Percentiles rank a stretch among this genome's conserved stretches.
phyloP scores from a whole-genome alignment of 192 early-diverging fungal species.

The Backusella australiensis region DNA sequence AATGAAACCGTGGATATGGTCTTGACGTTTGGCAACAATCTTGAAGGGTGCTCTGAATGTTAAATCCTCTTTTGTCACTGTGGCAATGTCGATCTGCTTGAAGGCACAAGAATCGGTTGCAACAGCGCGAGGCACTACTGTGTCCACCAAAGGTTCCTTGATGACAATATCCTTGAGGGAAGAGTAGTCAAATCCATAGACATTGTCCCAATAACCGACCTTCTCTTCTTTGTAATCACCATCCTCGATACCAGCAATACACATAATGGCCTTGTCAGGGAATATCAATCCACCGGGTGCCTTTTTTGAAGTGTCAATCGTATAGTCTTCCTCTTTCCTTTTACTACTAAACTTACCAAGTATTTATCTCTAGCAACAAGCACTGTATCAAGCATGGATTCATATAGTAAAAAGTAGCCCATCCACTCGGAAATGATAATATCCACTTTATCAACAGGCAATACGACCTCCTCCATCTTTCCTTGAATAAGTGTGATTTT shows the following conservation, averaged over 20 bases:
- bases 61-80: constrained; percentile 86
- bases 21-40: constrained; percentile 71
- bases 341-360: constrained; percentile 38
- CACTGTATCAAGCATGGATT: constrained; percentile 99
- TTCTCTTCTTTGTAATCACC: constrained; percentile 69
- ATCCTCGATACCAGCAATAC: constrained; percentile 90
- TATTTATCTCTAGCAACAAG: constrained; percentile 94
- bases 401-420: constrained; percentile 98
- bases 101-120: constrained; percentile 77
- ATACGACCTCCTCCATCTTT: constrained; percentile 94
- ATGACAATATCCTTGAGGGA: constrained; percentile 88
- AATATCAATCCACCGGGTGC: constrained; percentile 89
- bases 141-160: constrained; percentile 94
- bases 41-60: constrained; percentile 84
- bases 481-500: constrained; percentile 90
- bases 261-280: constrained; percentile 84
- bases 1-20: constrained; percentile 91
- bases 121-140: constrained; percentile 83
- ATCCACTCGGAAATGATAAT: constrained; percentile 99
- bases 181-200: constrained; percentile 98
- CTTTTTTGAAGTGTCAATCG: background rate
- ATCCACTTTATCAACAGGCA: constrained; percentile 95
- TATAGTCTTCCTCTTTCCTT: no score
- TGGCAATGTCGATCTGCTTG: constrained; percentile 70
- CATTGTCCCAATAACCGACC: constrained; percentile 75